Evolutionary conservation across 2,329 filamentous ascomycete species (phyloP), one percentile per base, ranked within the genome.

Genomic region (Ophiostoma angusticollis): DNA sequence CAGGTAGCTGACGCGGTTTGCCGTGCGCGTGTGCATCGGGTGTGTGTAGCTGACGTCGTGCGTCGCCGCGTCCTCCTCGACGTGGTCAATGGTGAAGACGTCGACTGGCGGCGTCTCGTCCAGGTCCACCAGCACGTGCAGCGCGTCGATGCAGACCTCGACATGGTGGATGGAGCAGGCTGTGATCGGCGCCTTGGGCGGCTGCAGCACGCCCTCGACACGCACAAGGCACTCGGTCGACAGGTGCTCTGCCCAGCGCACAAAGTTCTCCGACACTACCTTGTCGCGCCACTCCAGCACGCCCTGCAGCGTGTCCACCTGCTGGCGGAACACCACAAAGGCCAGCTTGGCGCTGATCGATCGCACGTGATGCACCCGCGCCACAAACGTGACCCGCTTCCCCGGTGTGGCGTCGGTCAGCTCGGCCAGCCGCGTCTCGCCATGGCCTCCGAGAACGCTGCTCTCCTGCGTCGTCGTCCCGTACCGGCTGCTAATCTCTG

Each of bases 181-280:
- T 47, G 80, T 75, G 42, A 95, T 71, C 28, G 77, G 73, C 50
- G 86, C 76, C 6, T 80, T 76, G 0, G 85, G 81, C 45, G 71
- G 68, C 52, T 85, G 81, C 4, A 94, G 60, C 2, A 71, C 71
- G 42, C 84, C 87, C 37, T 71, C 75, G 40, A 93, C 75, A 41
- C 83, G 73, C 5, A 94, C 76, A 36, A 94, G 72, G 7, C 78
- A 81, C 54, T 93, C 87, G 6, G 78, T 65, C 39, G 80, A 77
- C 32, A 94, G 65, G 54, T 84, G 84, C 59, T 93, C 83, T 3
- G 84, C 83, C 82, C 85, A 93, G 53, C 83, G 79, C 21, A 94
- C 68, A 70, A 94, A 89, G 50, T 81, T 71, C 42, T 76, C 69
- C 1, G 80, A 80, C 9, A 82, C 68, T 34, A 65, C 64, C 6